These are phyloP conservation scores for Steccherinum ochraceum DNA, from an alignment of 768 basidiomycete species.

Conservation along the genomic window DNA sequence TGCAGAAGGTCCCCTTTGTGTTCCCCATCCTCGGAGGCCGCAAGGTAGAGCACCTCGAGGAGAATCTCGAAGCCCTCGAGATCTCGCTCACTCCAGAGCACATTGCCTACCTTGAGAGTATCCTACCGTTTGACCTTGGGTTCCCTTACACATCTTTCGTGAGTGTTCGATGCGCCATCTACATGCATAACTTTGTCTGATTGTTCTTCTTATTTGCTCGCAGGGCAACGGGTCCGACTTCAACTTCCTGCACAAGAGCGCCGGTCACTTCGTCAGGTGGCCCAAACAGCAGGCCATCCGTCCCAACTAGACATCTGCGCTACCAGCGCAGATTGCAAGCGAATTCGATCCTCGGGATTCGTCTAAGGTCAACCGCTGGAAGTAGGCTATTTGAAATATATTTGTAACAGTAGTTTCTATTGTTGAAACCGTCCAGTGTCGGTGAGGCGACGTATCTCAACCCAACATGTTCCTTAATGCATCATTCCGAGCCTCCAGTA, in stretches of 20 bases:
- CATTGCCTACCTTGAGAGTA: conserved; percentile 37
- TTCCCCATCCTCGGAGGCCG: conserved; percentile 48
- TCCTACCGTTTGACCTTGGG: conserved; percentile 38
- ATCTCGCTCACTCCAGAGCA: conserved; percentile 40
- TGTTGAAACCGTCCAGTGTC: too few species aligned
- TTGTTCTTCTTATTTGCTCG: conserved; percentile 1
- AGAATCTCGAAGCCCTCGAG: conserved; percentile 45
- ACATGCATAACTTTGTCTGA: background rate
- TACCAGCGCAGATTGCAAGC: too few species aligned
- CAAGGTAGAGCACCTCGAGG: conserved; percentile 44
- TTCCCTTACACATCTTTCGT: conserved; percentile 33
- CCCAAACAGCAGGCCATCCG: conserved; percentile 7
- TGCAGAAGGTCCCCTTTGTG: conserved; percentile 47
- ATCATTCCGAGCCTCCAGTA: too few species aligned
- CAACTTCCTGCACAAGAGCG: conserved; percentile 6
- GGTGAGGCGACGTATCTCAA: too few species aligned
- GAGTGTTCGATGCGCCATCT: conserved; percentile 11
- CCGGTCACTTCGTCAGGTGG: conserved; percentile 18
- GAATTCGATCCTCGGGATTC: too few species aligned
- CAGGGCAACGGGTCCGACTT: conserved; percentile 24
- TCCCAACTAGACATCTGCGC: too few species aligned
- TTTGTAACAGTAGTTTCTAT: too few species aligned
- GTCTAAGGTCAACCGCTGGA: too few species aligned
- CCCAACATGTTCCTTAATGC: too few species aligned
- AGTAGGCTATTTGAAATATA: too few species aligned